Evolutionary conservation across 805 yeast genomes (phyloP).

Genomic region (Candida nonsorbophila): DNA sequence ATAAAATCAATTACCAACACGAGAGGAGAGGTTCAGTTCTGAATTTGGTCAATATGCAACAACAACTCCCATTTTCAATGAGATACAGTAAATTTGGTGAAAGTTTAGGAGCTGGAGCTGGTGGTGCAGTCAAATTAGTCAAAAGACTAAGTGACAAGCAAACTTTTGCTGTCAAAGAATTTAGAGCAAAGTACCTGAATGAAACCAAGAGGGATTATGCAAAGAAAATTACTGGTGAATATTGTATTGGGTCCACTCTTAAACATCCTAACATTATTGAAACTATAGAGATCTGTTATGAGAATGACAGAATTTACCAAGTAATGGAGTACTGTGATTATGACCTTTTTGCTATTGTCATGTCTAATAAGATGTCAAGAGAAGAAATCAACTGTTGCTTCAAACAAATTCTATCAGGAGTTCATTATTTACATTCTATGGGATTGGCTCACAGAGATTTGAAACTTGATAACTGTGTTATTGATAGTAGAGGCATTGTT

Average conservation of each 20-base stretch:
- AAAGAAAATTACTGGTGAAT: conserved; percentile 85
- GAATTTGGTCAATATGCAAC: conserved; percentile 16
- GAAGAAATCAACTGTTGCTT: conserved; percentile 79
- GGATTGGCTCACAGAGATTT: conserved; percentile 83
- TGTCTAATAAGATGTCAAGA: conserved; percentile 79
- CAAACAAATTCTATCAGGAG: conserved; percentile 70
- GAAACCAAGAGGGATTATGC: conserved; percentile 74
- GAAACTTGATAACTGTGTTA: conserved; percentile 78
- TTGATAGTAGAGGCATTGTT: conserved; percentile 66
- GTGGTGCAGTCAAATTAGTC: conserved; percentile 75
- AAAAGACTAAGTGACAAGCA: conserved; percentile 63
- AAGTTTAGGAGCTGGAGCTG: conserved; percentile 80
- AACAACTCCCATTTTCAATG: conserved; percentile 26
- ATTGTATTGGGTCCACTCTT: conserved; percentile 77
- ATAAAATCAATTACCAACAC: conserved; percentile 20
- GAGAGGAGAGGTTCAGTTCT: conserved; percentile 36
- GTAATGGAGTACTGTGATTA: conserved; percentile 93
- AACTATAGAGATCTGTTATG: conserved; percentile 70
- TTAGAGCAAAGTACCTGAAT: conserved; percentile 64
- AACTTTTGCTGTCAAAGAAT: conserved; percentile 80
- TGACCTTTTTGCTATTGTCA: conserved; percentile 81
- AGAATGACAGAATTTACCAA: conserved; percentile 69
- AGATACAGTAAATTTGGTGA: conserved; percentile 74
- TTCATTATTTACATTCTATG: conserved; percentile 65
- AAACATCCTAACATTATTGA: conserved; percentile 79